phyloP scores from a whole-genome alignment of 2,329 filamentous ascomycete genomes.

The Arthrinium puccinioides region DNA sequence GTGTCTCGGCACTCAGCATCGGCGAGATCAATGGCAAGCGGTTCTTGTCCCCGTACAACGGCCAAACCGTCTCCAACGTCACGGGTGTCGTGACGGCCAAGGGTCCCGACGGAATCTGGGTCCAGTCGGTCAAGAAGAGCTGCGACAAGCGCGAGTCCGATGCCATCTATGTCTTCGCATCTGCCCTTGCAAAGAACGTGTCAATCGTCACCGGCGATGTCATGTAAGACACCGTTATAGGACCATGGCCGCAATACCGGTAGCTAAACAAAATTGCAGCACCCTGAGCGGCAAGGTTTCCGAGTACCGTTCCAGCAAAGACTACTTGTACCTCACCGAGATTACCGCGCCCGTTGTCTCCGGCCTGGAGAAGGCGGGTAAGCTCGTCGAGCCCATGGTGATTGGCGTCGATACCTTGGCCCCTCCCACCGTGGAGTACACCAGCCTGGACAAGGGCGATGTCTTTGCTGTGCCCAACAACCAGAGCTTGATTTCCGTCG shows the following conservation, averaged over 20 bases:
- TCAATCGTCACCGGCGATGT: conserved; percentile 49
- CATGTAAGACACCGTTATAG: no score
- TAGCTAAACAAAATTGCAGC: no score
- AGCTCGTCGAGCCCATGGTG: conserved; percentile 48
- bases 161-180: conserved; percentile 58
- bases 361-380: conserved; percentile 43
- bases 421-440: conserved; percentile 56
- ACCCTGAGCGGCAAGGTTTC: conserved; percentile 51
- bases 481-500: conserved; percentile 44
- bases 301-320: conserved; percentile 46
- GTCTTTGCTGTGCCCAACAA: conserved; percentile 61
- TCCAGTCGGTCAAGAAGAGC: conserved; percentile 53
- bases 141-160: conserved; percentile 51
- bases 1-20: conserved; percentile 35
- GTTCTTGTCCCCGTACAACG: conserved; percentile 54
- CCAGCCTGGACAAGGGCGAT: conserved; percentile 55
- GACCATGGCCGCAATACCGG: no score
- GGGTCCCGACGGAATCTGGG: conserved; percentile 53
- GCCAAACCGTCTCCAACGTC: conserved; percentile 49
- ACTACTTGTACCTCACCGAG: conserved; percentile 59
- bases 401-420: conserved; percentile 49
- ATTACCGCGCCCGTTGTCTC: conserved; percentile 48
- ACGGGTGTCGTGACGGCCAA: conserved; percentile 60
- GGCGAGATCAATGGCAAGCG: conserved; percentile 59
- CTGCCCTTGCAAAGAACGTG: conserved; percentile 39